Base-by-base conservation (phyloP, 345 rosid species). In the Brassica incana region DNA sequence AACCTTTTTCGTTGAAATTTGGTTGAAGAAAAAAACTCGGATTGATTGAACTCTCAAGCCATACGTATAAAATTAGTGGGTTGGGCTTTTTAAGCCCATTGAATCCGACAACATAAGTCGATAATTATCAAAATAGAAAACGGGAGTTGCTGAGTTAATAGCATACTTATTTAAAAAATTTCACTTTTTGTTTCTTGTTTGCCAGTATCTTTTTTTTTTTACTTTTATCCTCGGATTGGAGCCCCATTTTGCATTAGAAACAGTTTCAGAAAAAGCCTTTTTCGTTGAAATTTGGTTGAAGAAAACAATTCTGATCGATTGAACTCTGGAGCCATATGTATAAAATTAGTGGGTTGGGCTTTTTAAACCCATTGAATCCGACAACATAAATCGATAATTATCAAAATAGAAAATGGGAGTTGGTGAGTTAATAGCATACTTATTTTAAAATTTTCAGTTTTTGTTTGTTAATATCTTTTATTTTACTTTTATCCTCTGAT, bases 351-450 rank as follows among this genome's bases (percentile, higher is more conserved):
- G 70, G 48, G 36, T 27, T 76, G 59, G 66, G 45, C 60, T 76
- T 58, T 40, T 1, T 2, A 67, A 15, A 64, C 73, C 67, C 45
- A 58, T 15, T 4, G 67, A 61, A 0, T 40, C 29, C 0, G 8
- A 29, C 29, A 16, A 15, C 30, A 67, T 7, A 66, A 66, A 8
- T 38, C 67, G 16, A 67, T 25, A 15, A 40, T 6, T 16, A 12
- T 15, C 4, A 2, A 12, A 1, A 67, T 6, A 43, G 18, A 43
- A 76, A 43, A 76, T 50, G 29, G 79, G 48, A 12, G 56, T 66
- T 74, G 64, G 78, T 67, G 54, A 67, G 12, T 18, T 58, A 58
- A n/a, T 54, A 65, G 23, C 92, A 76, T 5, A 5, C 1, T 29
- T 5, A 1, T 60, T 60, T 58, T 16, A 4, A 3, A 23, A 6